phyloP scores from a whole-genome alignment of 2,329 filamentous ascomycete species.

The Fusarium miscanthi region DNA sequence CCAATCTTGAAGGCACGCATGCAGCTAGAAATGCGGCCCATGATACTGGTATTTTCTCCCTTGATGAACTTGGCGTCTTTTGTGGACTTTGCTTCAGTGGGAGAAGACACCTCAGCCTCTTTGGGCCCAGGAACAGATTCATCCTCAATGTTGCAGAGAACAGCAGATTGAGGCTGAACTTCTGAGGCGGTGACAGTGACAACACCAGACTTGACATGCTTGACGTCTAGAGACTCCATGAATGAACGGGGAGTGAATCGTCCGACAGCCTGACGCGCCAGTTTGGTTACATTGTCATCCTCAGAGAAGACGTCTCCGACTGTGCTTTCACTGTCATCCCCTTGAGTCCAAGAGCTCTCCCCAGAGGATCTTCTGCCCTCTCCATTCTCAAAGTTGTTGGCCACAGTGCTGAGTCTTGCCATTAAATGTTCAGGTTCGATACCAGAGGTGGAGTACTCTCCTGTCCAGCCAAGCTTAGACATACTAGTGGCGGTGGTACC shows the following conservation, averaged over 20 bases:
- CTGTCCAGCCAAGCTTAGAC: not conserved
- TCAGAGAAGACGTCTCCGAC: not conserved
- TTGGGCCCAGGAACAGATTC: not conserved
- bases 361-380: rapidly evolving
- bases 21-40: not conserved
- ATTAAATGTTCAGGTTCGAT: not conserved
- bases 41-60: rapidly evolving
- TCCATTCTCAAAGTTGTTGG: not conserved
- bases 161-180: not conserved
- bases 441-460: not conserved
- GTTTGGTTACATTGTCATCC: not conserved
- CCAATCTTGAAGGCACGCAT: not conserved
- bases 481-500: not conserved
- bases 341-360: not conserved
- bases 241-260: not conserved
- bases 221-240: not conserved
- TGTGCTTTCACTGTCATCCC: no score
- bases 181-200: not conserved
- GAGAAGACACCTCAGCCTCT: not conserved
- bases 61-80: no score
- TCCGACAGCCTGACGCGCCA: not conserved
- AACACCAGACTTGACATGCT: not conserved
- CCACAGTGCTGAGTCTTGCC: not conserved
- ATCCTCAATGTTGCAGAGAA: rapidly evolving
- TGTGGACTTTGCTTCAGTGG: no score